Evolutionary conservation across 129 eudicot species (phyloP), one percentile per base, ranked within the genome.

Genomic region (Calendula officinalis): DNA sequence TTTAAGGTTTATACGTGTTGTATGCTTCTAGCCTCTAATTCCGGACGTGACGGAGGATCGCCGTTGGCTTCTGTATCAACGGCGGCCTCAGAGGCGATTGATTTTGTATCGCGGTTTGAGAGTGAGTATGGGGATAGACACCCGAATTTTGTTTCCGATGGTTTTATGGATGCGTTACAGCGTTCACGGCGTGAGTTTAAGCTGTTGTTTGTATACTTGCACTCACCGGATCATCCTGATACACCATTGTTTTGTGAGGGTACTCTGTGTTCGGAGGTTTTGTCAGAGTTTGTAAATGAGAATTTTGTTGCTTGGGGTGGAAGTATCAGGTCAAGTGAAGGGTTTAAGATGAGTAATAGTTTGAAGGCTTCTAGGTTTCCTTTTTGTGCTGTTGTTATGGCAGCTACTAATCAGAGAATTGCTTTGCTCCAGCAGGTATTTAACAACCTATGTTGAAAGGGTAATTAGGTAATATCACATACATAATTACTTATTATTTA

Each of bases 281-380:
- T 94, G 62, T 73, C 77, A 0, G 92, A 70, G 14, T 89, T 94
- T 75, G 77, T 94, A 48, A 86, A 94, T 60, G 95, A 88, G 77
- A 88, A 94, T 64, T 94, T 94, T 46, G 94, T 94, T 17, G 78
- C 82, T 12, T 94, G 99, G 99, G 99, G 99, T 61, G 99, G 88
- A 69, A 88, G 86, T 65, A 85, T 89, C 50, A 82, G 90, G 67
- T 69, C 81, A 1, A 89, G 90, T 62, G 99, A 94, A 67, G 99
- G 99, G 46, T 94, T 94, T 63, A 88, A 94, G 86, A 94, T 94
- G 99, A 88, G 99, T 78, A 89, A 86, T 27, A 89, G 95, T 48
- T 82, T 94, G 81, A 94, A 89, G 83, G 97, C 99, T 5, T 86
- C 95, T 0, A 81, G 90, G 76, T 94, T 75, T 65, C 99, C 99